Base-by-base conservation (phyloP, 768 basidiomycete genomes). In the Xerocomellus intermedius region DNA sequence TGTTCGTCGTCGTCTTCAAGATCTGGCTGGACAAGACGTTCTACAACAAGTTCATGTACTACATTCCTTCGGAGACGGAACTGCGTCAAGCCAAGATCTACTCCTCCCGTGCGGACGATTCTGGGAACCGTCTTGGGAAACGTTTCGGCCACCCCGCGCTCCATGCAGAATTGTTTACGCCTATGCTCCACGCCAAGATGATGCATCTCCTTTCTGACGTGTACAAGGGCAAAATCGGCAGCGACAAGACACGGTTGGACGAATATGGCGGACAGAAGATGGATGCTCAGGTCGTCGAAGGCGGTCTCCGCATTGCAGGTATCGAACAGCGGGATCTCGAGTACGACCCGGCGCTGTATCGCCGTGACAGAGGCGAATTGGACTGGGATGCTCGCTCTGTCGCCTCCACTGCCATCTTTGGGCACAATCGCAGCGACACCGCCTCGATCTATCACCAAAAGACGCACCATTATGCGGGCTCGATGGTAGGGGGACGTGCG, bases 141-240 rank as follows among this genome's bases (percentile, higher is more conserved):
- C 87, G 96, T 28, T 99, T 98, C 74, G 91, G 95, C 1, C 97
- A 99, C 69, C 95, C 97, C 1, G 90, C 94, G 16, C 78, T 99
- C 44, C 84, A 94, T 61, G 73, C 82, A 13, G 92, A 95, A 50
- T 78, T 96, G 43, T 91, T 94, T 73, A 92, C 91, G 6, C 91
- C 89, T 0, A 89, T 91, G 89, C 69, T 94, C 48, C 91, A 92
- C 62, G 84, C 87, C 58, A 86, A 85, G 70, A 89, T 92, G 88
- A 86, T 90, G 82, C 86, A 81, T 8, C 74, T 94, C 22, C 75
- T 94, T 21, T 72, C 76, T 35, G 82, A 92, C 56, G 88, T 94
- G 26, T 94, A 91, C 66, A 73, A 79, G 38, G 91, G 91, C 61
- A 87, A 84, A 69, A 78, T 91, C 50, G 81, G 74, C 9, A 79